phyloP scores from a whole-genome alignment of 352 stramenopile genomes.

The Phytophthora brassicae region DNA sequence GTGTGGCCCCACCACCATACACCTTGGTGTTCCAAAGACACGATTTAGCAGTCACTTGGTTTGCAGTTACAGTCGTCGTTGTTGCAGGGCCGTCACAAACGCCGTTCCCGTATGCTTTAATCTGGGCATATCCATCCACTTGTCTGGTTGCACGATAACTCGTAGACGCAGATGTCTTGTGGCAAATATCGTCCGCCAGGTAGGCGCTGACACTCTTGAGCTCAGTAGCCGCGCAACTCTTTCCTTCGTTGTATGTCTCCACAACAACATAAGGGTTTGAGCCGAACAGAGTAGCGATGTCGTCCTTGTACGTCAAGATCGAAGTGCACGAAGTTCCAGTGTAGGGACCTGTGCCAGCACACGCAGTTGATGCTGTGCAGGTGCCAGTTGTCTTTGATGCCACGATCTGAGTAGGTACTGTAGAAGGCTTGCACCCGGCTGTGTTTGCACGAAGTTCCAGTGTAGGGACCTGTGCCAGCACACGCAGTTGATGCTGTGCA shows the following conservation, averaged over 20 bases:
- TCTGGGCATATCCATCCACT: neutral
- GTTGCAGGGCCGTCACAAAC: neutral
- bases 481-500: neutral
- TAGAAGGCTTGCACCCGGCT: neutral
- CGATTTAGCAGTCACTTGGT: too few relatives aligned
- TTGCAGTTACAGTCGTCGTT: neutral
- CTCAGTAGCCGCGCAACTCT: neutral
- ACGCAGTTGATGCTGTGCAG: neutral
- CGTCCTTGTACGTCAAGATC: neutral
- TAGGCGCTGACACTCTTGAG: neutral
- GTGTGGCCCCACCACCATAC: conserved; percentile 3
- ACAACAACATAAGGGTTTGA: neutral
- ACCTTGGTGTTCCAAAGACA: conserved; percentile 13
- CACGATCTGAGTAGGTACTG: neutral
- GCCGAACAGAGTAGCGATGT: neutral
- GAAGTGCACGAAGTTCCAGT: neutral
- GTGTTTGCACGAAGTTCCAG: neutral
- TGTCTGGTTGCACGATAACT: neutral
- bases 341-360: neutral
- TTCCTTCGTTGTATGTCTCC: neutral
- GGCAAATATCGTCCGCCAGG: neutral
- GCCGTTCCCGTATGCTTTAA: conserved; percentile 2
- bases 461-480: neutral
- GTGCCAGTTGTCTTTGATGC: neutral
- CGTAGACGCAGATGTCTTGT: neutral